phyloP scores from a whole-genome alignment of 176 grass and related monocot species.

The barley (Hordeum vulgare) region MorexV3_pseudomolecules_assembly NC_058523.1:19218263-19218762 shows the following conservation, averaged over 20 bases:
- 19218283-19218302: conserved; percentile 70
- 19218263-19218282: conserved; percentile 79
- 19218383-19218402: conserved; percentile 27
- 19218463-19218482: conserved; percentile 43
- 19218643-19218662: conserved; percentile 75
- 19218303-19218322: conserved; percentile 39
- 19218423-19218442: conserved; percentile 46
- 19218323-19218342: conserved; percentile 12
- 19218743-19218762: conserved; percentile 55
- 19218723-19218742: not conserved
- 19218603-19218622: conserved; percentile 86
- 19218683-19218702: not conserved
- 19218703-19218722: not conserved
- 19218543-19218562: conserved; percentile 66
- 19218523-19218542: conserved; percentile 31
- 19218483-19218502: conserved; percentile 79
- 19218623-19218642: conserved; percentile 87
- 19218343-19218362: conserved; percentile 22
- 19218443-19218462: conserved; percentile 46
- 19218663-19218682: conserved; percentile 62
- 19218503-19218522: conserved; percentile 53
- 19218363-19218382: conserved; percentile 21
- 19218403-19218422: conserved; percentile 44
- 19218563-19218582: conserved; percentile 57
- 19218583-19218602: conserved; percentile 68